Conservation (phyloP, 805 yeast species). For the Pichia membranifaciens region DNA sequence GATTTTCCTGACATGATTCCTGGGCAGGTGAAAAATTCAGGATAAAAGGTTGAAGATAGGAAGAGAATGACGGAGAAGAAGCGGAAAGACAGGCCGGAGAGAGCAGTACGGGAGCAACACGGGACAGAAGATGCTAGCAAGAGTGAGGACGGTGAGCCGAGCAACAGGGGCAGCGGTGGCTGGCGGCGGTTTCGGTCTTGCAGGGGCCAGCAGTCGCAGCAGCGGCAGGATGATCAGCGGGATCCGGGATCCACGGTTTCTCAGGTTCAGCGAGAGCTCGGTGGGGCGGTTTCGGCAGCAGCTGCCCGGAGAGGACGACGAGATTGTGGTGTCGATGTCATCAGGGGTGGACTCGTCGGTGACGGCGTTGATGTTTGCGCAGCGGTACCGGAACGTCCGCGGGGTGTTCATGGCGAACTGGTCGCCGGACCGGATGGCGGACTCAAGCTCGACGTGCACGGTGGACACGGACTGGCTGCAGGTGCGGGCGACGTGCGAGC, state of each 20-base stretch:
- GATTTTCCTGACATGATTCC: no score
- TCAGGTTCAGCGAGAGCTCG: slow-evolving; percentile 8
- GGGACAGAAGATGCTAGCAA: no score
- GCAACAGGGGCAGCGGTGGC: no score
- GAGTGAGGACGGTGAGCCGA: no score
- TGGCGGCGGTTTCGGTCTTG: no score
- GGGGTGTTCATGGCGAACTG: slow-evolving; percentile 96
- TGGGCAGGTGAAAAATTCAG: no score
- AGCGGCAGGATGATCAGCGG: no score
- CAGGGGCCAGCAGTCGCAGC: no score
- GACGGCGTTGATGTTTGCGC: slow-evolving; percentile 54
- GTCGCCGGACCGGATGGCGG: slow-evolving; percentile 36
- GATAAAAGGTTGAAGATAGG: no score
- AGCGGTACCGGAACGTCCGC: slow-evolving; percentile 50
- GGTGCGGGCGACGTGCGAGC: slow-evolving; percentile 58
- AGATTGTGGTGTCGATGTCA: slow-evolving; percentile 83
- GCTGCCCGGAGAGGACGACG: slow-evolving; percentile 47
- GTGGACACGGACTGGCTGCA: slow-evolving; percentile 82
- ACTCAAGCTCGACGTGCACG: slow-evolving; percentile 46
- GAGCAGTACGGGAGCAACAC: no score
- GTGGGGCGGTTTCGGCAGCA: slow-evolving; percentile 31
- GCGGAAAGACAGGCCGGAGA: no score
- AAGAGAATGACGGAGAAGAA: no score
- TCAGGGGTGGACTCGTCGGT: slow-evolving; percentile 96
- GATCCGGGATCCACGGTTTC: slow-evolving; percentile 6